These are phyloP conservation scores for Penicillium expansum DNA, from an alignment of 2,329 filamentous ascomycete genomes.

Conservation along the genomic window DNA sequence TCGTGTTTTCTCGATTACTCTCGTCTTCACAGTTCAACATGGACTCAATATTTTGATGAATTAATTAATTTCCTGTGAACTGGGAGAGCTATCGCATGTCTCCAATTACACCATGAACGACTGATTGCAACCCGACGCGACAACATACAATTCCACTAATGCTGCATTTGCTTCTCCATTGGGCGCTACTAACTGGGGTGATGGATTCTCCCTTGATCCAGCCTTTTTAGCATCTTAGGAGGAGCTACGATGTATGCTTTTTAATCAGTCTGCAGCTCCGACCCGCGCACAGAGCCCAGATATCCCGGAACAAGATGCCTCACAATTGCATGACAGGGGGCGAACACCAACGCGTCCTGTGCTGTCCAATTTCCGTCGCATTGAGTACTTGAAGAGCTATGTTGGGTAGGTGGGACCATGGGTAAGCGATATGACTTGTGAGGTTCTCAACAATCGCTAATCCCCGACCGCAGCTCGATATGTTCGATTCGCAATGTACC, in stretches of 20 bases:
- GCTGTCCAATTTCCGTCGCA: constrained; percentile 34
- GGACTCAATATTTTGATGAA: not conserved
- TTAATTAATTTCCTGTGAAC: not conserved
- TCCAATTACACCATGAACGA: constrained; percentile 12
- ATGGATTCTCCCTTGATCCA: constrained; percentile 39
- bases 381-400: constrained; percentile 50
- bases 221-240: constrained; percentile 48
- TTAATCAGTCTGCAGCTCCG: constrained; percentile 45
- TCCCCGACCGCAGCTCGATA: constrained; percentile 49
- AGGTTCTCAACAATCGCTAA: not conserved
- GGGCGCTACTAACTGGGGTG: constrained; percentile 24
- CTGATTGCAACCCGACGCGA: constrained; percentile 12
- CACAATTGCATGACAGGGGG: not conserved
- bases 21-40: not conserved
- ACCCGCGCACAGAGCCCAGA: constrained; percentile 41
- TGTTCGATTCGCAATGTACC: too few relatives aligned
- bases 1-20: not conserved
- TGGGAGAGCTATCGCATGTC: not conserved
- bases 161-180: constrained; percentile 18
- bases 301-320: constrained; percentile 17
- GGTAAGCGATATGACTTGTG: constrained; percentile 31
- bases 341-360: constrained; percentile 16
- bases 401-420: constrained; percentile 55
- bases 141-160: constrained; percentile 15
- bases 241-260: constrained; percentile 45